These are phyloP conservation scores for Fusarium dlaminii DNA, from an alignment of 2,329 filamentous ascomycete genomes.

Conservation along the genomic window DNA sequence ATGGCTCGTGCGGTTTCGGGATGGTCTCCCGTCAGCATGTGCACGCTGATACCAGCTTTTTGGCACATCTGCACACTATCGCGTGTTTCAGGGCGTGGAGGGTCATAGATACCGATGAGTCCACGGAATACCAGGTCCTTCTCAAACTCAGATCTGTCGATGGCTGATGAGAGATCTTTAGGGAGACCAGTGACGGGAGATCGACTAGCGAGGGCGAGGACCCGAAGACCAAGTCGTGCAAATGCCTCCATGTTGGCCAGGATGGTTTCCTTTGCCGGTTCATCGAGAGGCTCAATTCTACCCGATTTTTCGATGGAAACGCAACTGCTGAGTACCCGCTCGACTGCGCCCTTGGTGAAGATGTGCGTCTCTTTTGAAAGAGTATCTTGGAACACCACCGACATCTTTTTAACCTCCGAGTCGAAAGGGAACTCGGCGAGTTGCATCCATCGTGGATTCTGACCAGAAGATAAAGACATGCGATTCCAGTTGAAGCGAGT, in stretches of 20 bases:
- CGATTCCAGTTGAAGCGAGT: conserved; percentile 73
- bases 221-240: conserved; percentile 71
- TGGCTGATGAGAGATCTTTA: conserved; percentile 21
- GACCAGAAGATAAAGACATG: conserved; percentile 58
- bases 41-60: conserved; percentile 67
- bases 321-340: conserved; percentile 70
- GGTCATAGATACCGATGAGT: conserved; percentile 74
- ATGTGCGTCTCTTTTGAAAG: conserved; percentile 54
- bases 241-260: conserved; percentile 73
- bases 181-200: conserved; percentile 25
- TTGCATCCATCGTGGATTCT: conserved; percentile 62
- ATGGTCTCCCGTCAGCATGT: conserved; percentile 74
- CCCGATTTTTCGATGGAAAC: conserved; percentile 55
- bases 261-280: conserved; percentile 59
- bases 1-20: conserved; percentile 69
- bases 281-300: conserved; percentile 46
- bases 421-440: conserved; percentile 78
- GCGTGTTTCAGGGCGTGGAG: conserved; percentile 69
- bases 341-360: conserved; percentile 73
- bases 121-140: conserved; percentile 69
- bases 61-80: conserved; percentile 64
- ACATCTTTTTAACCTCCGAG: conserved; percentile 80
- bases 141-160: conserved; percentile 51
- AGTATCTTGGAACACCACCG: conserved; percentile 67
- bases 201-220: conserved; percentile 66